Evolutionary conservation across 345 rosid species (phyloP), one percentile per base, ranked within the genome.

Genomic region (Excoecaria agallocha): DNA sequence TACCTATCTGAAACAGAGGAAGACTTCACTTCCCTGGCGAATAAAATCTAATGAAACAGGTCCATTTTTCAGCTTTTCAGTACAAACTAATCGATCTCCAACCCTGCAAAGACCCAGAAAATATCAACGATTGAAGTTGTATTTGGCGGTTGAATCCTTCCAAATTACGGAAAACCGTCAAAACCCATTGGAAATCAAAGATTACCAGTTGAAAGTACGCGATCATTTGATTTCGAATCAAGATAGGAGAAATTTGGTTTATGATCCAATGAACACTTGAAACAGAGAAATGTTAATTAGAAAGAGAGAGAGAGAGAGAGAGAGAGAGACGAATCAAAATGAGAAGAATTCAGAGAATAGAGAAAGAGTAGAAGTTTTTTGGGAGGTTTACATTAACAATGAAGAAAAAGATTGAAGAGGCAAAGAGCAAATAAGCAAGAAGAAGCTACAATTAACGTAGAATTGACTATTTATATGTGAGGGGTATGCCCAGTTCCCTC

Each of bases 391-490:
- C 22, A 45, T 43, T 43, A 15, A 54, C 13, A 3, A 55, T 6
- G 30, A 64, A 10, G 35, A 52, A 8, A 58, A 65, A 39, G 77
- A 22, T 55, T 16, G 25, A 50, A 66, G 30, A 69, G 48, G 67
- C 48, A 3, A n/a, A 20, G 24, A n/a, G 65, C 22, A 46, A 60
- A 60, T 37, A 4, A 8, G 12, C 24, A 46, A n/a, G 25, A 48
- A 57, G 17, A 48, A 15, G 58, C 30, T 25, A 59, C 3, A 57
- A 30, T 16, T 0, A 5, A 17, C 0, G 41, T 43, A 7, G 66
- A 71, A 71, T 41, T 71, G 22, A 24, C n/a, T 16, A 57, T 58
- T 71, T 45, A 71, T 71, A 58, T 58, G 66, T 5, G 25, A 39
- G 30, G 30, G 30, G 30, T 30, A 30, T 2, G 30, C 30, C 30